Conservation (phyloP, 2,329 filamentous ascomycete genomes). For the Pestalotiopsis sp. region DNA sequence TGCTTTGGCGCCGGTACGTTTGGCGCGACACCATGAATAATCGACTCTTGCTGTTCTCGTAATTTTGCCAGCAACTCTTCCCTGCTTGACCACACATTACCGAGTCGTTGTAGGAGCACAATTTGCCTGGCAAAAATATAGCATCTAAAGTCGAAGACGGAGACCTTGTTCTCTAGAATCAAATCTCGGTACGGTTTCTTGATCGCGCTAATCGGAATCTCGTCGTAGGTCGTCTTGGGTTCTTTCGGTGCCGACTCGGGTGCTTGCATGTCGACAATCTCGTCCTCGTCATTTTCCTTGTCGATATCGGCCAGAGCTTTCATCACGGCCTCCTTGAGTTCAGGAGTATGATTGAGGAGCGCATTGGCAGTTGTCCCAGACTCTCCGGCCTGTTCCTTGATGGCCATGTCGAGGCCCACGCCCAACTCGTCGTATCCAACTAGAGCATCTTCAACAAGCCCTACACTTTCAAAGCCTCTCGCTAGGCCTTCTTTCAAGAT, state of each 20-base stretch:
- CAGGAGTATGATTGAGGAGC: slow-evolving; percentile 73
- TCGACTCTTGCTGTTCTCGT: slow-evolving; percentile 62
- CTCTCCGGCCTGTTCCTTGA: slow-evolving; percentile 71
- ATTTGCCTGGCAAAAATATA: slow-evolving; percentile 94
- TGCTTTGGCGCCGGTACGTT: slow-evolving; percentile 49
- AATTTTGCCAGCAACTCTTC: slow-evolving; percentile 66
- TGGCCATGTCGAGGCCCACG: slow-evolving; percentile 80
- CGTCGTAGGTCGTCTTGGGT: slow-evolving; percentile 47
- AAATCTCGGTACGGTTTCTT: slow-evolving; percentile 87
- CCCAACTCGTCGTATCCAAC: slow-evolving; percentile 94
- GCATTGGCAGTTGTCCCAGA: slow-evolving; percentile 71
- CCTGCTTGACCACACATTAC: slow-evolving; percentile 68
- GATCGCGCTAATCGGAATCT: slow-evolving; percentile 63
- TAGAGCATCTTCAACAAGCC: slow-evolving; percentile 91
- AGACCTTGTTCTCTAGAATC: slow-evolving; percentile 93
- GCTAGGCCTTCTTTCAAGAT: slow-evolving; percentile 95
- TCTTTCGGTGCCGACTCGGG: slow-evolving; percentile 28
- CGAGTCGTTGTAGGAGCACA: slow-evolving; percentile 77
- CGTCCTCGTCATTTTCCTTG: slow-evolving; percentile 35
- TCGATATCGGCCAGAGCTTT: slow-evolving; percentile 48
- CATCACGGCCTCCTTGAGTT: slow-evolving; percentile 65
- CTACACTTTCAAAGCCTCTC: slow-evolving; percentile 92
- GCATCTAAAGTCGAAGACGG: slow-evolving; percentile 90
- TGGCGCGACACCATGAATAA: slow-evolving; percentile 60
- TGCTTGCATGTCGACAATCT: slow-evolving; percentile 54